phyloP scores from a whole-genome alignment of 257 asterid species.

The Solanum piurae region DNA sequence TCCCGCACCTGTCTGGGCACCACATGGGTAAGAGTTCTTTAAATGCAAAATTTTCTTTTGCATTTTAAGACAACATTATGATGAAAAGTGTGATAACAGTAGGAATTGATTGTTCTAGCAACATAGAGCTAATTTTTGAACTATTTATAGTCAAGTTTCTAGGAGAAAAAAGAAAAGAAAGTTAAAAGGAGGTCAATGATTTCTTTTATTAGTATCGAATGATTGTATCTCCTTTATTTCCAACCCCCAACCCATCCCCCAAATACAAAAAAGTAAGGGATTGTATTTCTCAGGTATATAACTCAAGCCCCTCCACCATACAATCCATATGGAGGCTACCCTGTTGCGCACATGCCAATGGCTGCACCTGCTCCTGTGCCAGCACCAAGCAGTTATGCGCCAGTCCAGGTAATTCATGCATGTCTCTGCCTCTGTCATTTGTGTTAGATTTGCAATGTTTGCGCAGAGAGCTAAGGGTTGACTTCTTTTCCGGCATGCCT shows the following conservation, averaged over 20 bases:
- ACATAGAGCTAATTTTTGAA: not conserved
- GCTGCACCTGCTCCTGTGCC: constrained; percentile 87
- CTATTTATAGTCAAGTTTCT: not conserved
- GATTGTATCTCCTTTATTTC: not conserved
- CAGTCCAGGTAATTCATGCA: constrained; percentile 60
- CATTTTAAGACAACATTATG: not conserved
- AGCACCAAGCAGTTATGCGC: constrained; percentile 87
- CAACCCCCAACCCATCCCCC: not conserved
- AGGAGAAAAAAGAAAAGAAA: not conserved
- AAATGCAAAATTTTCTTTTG: not conserved
- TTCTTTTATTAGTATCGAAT: not conserved
- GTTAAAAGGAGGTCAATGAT: not conserved
- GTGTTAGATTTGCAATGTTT: not conserved
- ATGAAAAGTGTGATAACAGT: not conserved
- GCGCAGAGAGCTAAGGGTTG: not conserved
- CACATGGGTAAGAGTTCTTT: constrained; percentile 54
- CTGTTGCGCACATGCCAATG: constrained; percentile 76
- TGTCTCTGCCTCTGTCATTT: not conserved
- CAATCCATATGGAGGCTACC: constrained; percentile 89
- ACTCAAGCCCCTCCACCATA: constrained; percentile 91
- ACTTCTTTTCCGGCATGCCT: not conserved
- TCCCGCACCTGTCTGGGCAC: constrained; percentile 86
- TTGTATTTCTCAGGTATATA: constrained; percentile 54
- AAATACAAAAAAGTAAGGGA: not conserved
- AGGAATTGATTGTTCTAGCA: not conserved